Evolutionary conservation across 1,284 basidiomycete genomes (phyloP).

Genomic region (Sparassis latifolia): DNA sequence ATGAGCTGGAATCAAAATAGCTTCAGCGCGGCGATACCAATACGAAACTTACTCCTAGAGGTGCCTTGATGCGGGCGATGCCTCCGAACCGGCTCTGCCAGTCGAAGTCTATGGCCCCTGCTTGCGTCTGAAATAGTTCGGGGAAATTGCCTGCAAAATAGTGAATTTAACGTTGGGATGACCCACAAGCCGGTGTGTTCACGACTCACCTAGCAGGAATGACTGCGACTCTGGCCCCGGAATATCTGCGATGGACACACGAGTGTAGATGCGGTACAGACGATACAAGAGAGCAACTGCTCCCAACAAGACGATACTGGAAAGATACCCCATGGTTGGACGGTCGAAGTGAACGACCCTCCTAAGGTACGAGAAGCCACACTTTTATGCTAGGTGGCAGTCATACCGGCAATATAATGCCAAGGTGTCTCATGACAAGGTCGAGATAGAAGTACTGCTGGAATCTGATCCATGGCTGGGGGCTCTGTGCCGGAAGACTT

Average conservation of each 20-base stretch:
- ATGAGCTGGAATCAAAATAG: not conserved
- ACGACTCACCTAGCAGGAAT: slow-evolving; percentile 23
- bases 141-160: slow-evolving; percentile 37
- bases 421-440: too few species aligned
- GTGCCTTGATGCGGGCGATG: slow-evolving; percentile 42
- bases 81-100: slow-evolving; percentile 43
- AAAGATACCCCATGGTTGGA: not conserved
- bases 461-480: too few species aligned
- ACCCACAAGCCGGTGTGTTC: not conserved
- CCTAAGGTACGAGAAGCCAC: too few species aligned
- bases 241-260: slow-evolving; percentile 20
- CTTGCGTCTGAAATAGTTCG: slow-evolving; percentile 44
- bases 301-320: not conserved
- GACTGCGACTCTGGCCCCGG: slow-evolving; percentile 27
- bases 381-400: too few species aligned
- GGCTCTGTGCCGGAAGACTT: too few species aligned
- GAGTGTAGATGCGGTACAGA: slow-evolving; percentile 9
- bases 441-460: too few species aligned
- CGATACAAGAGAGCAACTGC: slow-evolving; percentile 14
- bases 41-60: slow-evolving; percentile 37
- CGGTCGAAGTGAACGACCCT: too few species aligned
- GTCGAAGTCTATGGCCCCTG: slow-evolving; percentile 43
- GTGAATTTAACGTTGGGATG: not conserved
- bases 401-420: too few species aligned
- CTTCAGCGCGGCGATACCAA: too few species aligned